Percentiles rank a stretch among this genome's conserved stretches.
Evolutionary conservation across 2,329 filamentous ascomycete genomes (phyloP).

Genomic region (Penicillium thymicola): DNA sequence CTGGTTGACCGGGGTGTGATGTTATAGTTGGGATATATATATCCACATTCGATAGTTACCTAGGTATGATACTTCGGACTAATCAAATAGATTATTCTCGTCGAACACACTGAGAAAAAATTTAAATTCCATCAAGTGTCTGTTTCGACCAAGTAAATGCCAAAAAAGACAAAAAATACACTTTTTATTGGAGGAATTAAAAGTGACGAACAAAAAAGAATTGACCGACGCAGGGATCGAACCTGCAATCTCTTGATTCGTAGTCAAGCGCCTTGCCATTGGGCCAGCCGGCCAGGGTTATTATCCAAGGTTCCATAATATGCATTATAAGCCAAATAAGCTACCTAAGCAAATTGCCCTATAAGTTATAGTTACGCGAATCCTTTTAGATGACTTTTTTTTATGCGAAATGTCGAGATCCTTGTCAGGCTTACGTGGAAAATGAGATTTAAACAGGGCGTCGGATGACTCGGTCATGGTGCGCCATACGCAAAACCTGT

Average conservation of each 20-base stretch:
- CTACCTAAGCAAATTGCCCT: too few species aligned
- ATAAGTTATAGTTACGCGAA: too few species aligned
- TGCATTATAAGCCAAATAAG: neutral
- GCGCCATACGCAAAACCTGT: neutral
- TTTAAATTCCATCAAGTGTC: too few species aligned
- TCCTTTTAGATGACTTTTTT: neutral
- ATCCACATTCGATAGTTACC: neutral
- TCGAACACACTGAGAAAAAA: too few species aligned
- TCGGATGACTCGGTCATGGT: neutral
- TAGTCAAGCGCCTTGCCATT: constrained; percentile 54
- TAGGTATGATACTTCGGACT: neutral
- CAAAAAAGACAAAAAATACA: neutral
- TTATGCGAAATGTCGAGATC: neutral
- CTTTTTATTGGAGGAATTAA: too few species aligned
- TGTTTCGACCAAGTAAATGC: too few species aligned
- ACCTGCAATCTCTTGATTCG: constrained; percentile 53
- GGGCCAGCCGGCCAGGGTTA: constrained; percentile 37
- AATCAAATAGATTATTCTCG: neutral
- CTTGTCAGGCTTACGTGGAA: neutral
- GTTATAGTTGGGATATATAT: neutral
- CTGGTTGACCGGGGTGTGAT: rapidly evolving
- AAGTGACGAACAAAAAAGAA: constrained; percentile 16
- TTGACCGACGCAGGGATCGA: constrained; percentile 44
- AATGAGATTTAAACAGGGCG: neutral
- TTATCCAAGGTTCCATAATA: too few species aligned